Evolutionary conservation across 176 grass and related monocot species (phyloP).

Genomic region (Eragrostis curvula): DNA sequence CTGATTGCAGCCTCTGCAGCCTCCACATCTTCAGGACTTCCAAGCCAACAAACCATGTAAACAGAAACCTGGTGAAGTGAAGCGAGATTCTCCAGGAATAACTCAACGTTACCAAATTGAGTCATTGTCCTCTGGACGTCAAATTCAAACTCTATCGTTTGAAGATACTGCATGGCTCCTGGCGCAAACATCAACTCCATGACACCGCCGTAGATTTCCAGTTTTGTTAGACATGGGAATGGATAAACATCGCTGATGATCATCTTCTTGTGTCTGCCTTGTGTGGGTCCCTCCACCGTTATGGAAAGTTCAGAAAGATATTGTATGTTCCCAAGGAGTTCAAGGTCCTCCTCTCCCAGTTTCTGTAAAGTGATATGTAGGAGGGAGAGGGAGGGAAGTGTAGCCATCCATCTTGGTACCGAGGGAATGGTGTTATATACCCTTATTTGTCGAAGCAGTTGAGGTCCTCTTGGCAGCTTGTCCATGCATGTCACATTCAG

Average conservation of each 20-base stretch:
- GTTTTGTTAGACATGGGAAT: background rate
- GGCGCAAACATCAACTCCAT: background rate
- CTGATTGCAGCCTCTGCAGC: background rate
- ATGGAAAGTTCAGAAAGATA: background rate
- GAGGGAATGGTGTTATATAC: background rate
- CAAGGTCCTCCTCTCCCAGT: background rate
- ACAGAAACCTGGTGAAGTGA: background rate
- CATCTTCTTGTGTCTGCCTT: background rate
- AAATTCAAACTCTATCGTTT: background rate
- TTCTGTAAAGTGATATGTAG: background rate
- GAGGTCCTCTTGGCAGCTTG: background rate
- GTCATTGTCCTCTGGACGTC: background rate
- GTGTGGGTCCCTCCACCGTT: background rate
- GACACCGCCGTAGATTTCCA: background rate
- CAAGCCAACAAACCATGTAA: background rate
- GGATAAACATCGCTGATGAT: background rate
- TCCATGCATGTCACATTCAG: background rate
- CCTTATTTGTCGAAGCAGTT: background rate
- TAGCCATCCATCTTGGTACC: slow-evolving; percentile 32
- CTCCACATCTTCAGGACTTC: background rate
- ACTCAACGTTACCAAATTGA: background rate
- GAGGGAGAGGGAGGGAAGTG: background rate
- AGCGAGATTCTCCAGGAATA: background rate
- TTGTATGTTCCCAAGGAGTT: slow-evolving; percentile 21
- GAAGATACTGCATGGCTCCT: background rate